Evolutionary conservation across 345 rosid genomes (phyloP), one percentile per base, ranked within the genome.

Genomic region (Eucalyptus fibrosa): DNA sequence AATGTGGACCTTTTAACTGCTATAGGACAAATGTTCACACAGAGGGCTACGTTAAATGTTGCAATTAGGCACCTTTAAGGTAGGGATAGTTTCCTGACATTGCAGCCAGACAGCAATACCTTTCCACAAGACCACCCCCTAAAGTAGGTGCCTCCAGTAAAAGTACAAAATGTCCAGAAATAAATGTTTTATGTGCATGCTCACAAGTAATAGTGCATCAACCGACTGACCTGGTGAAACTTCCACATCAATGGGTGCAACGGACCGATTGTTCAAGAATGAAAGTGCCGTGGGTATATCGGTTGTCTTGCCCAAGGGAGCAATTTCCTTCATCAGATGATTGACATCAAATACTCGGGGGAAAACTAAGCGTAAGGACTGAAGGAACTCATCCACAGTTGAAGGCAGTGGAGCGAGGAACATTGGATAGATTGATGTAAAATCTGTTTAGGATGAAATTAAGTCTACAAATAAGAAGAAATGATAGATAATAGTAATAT

Each of bases 391-490:
- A 86, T 95, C 94, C 92, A 96, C 86, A 51, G 88, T 90, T 55
- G 95, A 88, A 91, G 99, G 99, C 77, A 97, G 92, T 88, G 99
- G 96, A 88, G 94, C 95, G 7, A 97, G 69, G 92, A 97, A 97
- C 90, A 95, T 97, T 19, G 97, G 93, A 90, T 96, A 94, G 86
- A 97, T 93, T 81, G 95, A 96, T 67, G 98, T 83, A 50, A 97
- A 94, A 94, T 97, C 99, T 97, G 96, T 89, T 93, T 26, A 72
- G 53, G 60, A 62, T 89, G 72, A n/a, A 53, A 81, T 47, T 26
- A 17, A 40, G 60, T 77, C 90, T 88, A 88, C 88, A 88, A 55
- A 60, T 44, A 56, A 50, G 42, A 12, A 89, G 83, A 30, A n/a
- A 40, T 89, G 91, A 56, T 49, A 47, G 83, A 89, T 67, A 49